Evolutionary conservation across 1,284 basidiomycete genomes (phyloP).

Genomic region (Sparassis latifolia): DNA sequence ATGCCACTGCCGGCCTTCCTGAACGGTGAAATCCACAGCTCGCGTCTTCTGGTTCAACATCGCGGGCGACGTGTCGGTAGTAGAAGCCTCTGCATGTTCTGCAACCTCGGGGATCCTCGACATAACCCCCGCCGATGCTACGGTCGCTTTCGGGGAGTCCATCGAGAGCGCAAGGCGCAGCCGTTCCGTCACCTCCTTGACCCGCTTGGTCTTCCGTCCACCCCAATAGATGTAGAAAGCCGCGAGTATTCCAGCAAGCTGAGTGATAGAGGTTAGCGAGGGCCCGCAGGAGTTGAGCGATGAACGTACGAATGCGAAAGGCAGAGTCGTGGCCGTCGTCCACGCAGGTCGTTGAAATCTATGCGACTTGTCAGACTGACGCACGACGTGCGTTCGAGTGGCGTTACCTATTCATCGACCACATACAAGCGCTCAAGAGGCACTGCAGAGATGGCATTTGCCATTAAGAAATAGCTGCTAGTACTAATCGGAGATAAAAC

Average conservation of each 20-base stretch:
- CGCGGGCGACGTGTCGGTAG: constrained; percentile 2
- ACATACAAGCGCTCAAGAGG: constrained; percentile 78
- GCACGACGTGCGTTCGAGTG: background rate
- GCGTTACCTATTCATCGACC: constrained; percentile 62
- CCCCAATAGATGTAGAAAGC: constrained; percentile 78
- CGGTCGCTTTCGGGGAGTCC: constrained; percentile 15
- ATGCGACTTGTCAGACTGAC: background rate
- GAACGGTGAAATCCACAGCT: constrained; percentile 8
- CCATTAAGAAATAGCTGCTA: background rate
- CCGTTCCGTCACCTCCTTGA: constrained; percentile 63
- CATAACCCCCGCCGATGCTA: background rate
- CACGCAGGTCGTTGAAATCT: constrained; percentile 61
- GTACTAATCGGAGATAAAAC: constrained; percentile 8
- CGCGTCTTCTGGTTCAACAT: constrained; percentile 2
- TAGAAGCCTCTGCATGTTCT: background rate
- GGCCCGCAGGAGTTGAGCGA: background rate
- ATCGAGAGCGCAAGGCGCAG: constrained; percentile 62
- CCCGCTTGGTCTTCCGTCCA: constrained; percentile 72
- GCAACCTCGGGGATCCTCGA: background rate
- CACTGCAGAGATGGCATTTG: constrained; percentile 27
- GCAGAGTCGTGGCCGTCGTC: constrained; percentile 71
- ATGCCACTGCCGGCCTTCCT: background rate
- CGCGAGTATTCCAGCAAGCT: constrained; percentile 60
- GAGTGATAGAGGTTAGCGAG: background rate
- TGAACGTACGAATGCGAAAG: constrained; percentile 63